Evolutionary conservation across 108 stramenopile genomes (phyloP), one percentile per base, ranked within the genome.

Genomic region (Discostella pseudostelligera): DNA sequence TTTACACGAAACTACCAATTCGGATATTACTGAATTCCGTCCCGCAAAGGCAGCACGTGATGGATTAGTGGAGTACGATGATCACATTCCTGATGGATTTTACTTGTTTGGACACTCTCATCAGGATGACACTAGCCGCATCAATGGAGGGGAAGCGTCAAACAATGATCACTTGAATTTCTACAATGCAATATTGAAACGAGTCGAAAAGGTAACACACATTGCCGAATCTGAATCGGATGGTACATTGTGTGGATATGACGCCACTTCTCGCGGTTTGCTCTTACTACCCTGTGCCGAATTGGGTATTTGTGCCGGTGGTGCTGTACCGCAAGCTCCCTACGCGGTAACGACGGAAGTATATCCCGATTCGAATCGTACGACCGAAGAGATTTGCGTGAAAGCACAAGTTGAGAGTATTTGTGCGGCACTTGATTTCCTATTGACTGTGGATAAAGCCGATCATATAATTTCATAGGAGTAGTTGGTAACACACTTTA

Each of bases 1-100:
- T 72, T 64, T 87, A 36, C 90, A 92, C 56, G 90, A 92, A 76
- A 92, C 90, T 17, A 92, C 90, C 19, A 70, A 92, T 63, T 81
- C 86, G 0, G 90, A 92, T 56, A 65, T 58, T n/a, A 76, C 86
- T 0, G 87, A 87, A 71, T 92, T 85, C 58, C 62, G 74, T 9
- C 87, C 85, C 5, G 84, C 87, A 61, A 82, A 79, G 56, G 80
- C 56, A 9, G 87, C 90, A 29, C 63, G 76, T 4, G 84, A 71
- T 45, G 87, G 87, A 14, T 39, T 53, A 5, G 17, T 44, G 14
- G 36, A 67, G 21, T 63, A 66, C 19, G 79, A 71, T 25, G 75
- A 49, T 26, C 37, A 51, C 21, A 79, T 84, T 28, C 83, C 83
- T 21, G 83, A 84, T 72, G 83, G 83, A 26, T 84, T 84, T 50